These are phyloP conservation scores for Trametes elegans DNA, from an alignment of 768 basidiomycete genomes.

Conservation along the genomic window DNA sequence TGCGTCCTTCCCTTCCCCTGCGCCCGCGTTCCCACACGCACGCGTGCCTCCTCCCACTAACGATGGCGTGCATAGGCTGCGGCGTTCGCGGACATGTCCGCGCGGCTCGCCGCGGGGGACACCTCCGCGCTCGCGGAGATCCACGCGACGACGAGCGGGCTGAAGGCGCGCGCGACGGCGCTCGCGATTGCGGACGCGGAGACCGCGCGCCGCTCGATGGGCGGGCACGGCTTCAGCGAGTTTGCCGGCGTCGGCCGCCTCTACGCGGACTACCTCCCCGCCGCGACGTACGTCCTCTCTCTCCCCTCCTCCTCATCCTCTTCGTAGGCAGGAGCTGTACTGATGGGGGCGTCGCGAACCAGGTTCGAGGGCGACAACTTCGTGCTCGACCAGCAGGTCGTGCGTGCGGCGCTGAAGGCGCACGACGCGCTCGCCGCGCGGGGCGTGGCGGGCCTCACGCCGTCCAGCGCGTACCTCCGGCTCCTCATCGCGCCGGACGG, in stretches of 20 bases:
- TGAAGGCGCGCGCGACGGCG: constrained; percentile 60
- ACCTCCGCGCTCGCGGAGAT: constrained; percentile 65
- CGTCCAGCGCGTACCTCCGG: constrained; percentile 56
- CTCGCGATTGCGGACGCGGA: constrained; percentile 58
- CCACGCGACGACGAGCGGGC: constrained; percentile 66
- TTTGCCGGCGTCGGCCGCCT: constrained; percentile 64
- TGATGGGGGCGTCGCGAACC: neutral
- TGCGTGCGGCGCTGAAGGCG: constrained; percentile 67
- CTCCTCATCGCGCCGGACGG: constrained; percentile 35
- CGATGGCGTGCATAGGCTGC: constrained; percentile 35
- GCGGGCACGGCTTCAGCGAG: constrained; percentile 74
- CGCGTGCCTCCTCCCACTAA: neutral
- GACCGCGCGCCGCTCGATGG: constrained; percentile 65
- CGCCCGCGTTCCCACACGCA: no score
- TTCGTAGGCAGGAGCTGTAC: no score
- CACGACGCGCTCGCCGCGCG: constrained; percentile 37
- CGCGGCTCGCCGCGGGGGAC: constrained; percentile 53
- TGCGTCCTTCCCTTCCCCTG: constrained; percentile 29
- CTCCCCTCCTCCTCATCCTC: no score
- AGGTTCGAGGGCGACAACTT: constrained; percentile 82
- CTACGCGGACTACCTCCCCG: constrained; percentile 65
- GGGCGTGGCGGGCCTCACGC: constrained; percentile 37
- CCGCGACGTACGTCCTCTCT: constrained; percentile 49
- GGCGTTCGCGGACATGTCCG: constrained; percentile 49
- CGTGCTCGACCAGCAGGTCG: constrained; percentile 72